phyloP scores from a whole-genome alignment of 2,329 filamentous ascomycete genomes.

The Trichophyton simii region DNA sequence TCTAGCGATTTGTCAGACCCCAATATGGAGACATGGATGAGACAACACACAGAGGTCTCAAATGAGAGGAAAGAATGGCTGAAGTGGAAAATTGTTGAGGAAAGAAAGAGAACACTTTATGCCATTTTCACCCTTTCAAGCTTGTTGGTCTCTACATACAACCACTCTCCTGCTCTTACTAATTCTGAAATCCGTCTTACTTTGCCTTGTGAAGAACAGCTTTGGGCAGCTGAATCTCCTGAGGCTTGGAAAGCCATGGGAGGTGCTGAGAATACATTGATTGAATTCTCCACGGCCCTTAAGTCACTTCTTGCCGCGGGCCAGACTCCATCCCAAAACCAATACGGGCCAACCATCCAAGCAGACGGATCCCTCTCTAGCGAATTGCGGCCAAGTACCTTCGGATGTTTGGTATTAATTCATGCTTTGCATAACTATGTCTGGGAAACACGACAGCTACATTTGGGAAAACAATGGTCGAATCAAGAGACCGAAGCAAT shows the following conservation, averaged over 20 bases:
- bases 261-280: conserved; percentile 56
- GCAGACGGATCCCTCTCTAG: conserved; percentile 43
- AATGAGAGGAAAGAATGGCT: conserved; percentile 55
- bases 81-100: conserved; percentile 75
- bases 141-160: conserved; percentile 81
- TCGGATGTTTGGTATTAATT: conserved; percentile 82
- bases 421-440: conserved; percentile 96
- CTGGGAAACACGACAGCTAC: conserved; percentile 88
- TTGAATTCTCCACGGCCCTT: conserved; percentile 71
- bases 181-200: conserved; percentile 89
- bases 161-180: conserved; percentile 77
- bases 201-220: conserved; percentile 82
- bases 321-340: conserved; percentile 22
- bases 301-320: conserved; percentile 69
- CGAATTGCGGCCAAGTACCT: conserved; percentile 71
- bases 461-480: conserved; percentile 81
- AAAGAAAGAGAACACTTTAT: conserved; percentile 85
- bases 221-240: conserved; percentile 74
- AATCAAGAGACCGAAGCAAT: conserved; percentile 87
- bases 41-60: conserved; percentile 23
- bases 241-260: conserved; percentile 69
- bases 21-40: conserved; percentile 32
- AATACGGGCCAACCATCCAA: conserved; percentile 35
- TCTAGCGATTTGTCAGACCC: conserved; percentile 48
- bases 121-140: conserved; percentile 86